Percentiles rank a stretch among this genome's conserved stretches.
These are phyloP conservation scores for Komagataella pseudopastoris DNA, from an alignment of 805 yeast species.

Conservation along the genomic window DNA sequence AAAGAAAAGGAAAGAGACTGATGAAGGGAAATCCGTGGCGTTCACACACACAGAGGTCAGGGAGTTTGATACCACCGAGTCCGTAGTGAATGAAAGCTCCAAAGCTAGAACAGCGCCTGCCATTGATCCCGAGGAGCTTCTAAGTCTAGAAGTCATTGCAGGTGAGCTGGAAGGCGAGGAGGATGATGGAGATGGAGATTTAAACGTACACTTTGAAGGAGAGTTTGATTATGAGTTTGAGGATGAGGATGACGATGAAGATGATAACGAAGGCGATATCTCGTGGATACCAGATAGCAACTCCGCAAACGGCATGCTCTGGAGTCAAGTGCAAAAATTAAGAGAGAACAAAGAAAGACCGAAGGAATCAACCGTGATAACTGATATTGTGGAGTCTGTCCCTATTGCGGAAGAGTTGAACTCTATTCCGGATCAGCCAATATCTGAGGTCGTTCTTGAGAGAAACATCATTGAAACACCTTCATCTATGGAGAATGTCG, in stretches of 20 bases:
- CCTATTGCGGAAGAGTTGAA: background rate
- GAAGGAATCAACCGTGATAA: background rate
- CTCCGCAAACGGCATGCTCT: slow-evolving; percentile 22
- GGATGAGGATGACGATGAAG: slow-evolving; percentile 19
- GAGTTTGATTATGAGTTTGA: slow-evolving; percentile 22
- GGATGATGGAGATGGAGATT: slow-evolving; percentile 14
- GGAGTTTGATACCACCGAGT: background rate
- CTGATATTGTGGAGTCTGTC: background rate
- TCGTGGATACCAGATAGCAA: slow-evolving; percentile 9
- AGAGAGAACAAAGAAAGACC: slow-evolving; percentile 12
- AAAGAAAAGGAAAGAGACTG: background rate
- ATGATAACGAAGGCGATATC: slow-evolving; percentile 9
- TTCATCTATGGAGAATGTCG: background rate
- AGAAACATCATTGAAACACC: background rate
- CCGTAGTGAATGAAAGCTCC: background rate
- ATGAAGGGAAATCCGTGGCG: background rate
- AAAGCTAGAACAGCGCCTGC: slow-evolving; percentile 6
- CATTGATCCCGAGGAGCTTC: slow-evolving; percentile 29
- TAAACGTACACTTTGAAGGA: slow-evolving; percentile 24
- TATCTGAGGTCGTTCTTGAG: background rate
- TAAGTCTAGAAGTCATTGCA: slow-evolving; percentile 41
- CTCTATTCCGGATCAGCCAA: background rate
- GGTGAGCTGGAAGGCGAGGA: slow-evolving; percentile 26
- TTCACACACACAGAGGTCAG: background rate
- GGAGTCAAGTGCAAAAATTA: slow-evolving; percentile 23